These are phyloP conservation scores for Aristolochia contorta DNA, from an alignment of 164 flowering plant genomes.

Conservation along the genomic window DNA sequence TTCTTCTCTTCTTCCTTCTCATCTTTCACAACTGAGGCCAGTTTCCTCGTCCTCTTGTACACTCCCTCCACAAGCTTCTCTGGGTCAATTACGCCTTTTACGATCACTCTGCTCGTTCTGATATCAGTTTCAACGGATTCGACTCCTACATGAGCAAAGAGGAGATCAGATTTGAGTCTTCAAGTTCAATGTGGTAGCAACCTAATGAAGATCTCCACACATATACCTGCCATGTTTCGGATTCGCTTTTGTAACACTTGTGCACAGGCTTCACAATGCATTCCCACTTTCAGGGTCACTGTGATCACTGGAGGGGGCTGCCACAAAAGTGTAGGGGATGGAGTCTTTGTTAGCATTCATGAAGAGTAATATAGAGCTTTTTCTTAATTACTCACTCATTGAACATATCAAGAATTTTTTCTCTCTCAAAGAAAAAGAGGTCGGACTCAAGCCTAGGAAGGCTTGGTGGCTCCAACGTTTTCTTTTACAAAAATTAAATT, in stretches of 20 bases:
- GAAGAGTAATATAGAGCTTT: too few relatives aligned
- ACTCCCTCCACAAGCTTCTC: conserved; percentile 46
- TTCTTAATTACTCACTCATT: too few relatives aligned
- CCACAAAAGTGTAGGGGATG: conserved; percentile 2
- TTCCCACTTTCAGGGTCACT: conserved; percentile 43
- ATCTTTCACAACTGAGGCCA: conserved; percentile 41
- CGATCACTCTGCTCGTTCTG: conserved; percentile 35
- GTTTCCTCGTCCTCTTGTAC: conserved; percentile 55
- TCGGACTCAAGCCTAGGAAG: too few relatives aligned
- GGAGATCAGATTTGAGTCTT: neutral
- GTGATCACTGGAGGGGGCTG: conserved; percentile 55
- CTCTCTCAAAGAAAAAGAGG: too few relatives aligned
- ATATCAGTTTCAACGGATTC: conserved; percentile 61
- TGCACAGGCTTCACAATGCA: conserved; percentile 97
- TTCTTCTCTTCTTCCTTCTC: conserved; percentile 26
- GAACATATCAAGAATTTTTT: too few relatives aligned
- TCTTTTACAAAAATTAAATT: too few relatives aligned
- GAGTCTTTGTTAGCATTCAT: neutral
- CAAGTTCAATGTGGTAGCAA: neutral
- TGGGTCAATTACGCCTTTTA: conserved; percentile 68
- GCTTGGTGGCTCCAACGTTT: too few relatives aligned
- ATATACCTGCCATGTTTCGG: conserved; percentile 53
- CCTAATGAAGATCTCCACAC: neutral
- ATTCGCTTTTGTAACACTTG: conserved; percentile 53
- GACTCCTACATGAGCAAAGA: conserved; percentile 41